A percentile compares a stretch with the other conserved stretches of the same genome.
These are phyloP conservation scores for Arthrobotrys sinensis DNA, from an alignment of 2,329 filamentous ascomycete species.

Conservation along the genomic window DNA sequence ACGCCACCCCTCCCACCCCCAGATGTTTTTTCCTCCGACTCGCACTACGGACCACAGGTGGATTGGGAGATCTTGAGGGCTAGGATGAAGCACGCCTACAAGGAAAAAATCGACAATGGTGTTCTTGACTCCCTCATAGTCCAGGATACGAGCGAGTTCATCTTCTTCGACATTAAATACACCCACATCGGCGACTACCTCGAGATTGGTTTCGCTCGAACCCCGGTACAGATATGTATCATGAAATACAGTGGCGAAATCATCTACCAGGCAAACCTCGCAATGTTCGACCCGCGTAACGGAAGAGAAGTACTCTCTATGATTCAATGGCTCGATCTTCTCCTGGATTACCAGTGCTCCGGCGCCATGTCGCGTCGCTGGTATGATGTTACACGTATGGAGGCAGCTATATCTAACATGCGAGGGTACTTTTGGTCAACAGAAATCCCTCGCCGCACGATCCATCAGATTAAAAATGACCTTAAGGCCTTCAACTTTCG, in stretches of 20 bases:
- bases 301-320: conserved; percentile 40
- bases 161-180: conserved; percentile 56
- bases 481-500: conserved; percentile 27
- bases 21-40: neutral
- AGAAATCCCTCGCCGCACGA: conserved; percentile 21
- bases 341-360: conserved; percentile 28
- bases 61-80: conserved; percentile 28
- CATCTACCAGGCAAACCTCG: conserved; percentile 53
- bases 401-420: conserved; percentile 40
- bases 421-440: conserved; percentile 46
- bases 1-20: conserved; percentile 30
- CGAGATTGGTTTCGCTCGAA: conserved; percentile 39
- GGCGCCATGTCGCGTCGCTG: conserved; percentile 52
- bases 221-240: conserved; percentile 38
- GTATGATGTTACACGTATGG: conserved; percentile 30
- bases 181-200: conserved; percentile 54
- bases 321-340: conserved; percentile 41
- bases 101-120: conserved; percentile 37
- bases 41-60: conserved; percentile 8
- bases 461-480: conserved; percentile 40
- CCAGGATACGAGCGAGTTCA: conserved; percentile 24
- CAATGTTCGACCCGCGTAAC: conserved; percentile 52
- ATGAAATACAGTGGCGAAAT: conserved; percentile 34
- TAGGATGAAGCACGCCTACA: conserved; percentile 40
- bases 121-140: conserved; percentile 32